Evolutionary conservation across 179 eudicot species (phyloP), one percentile per base, ranked within the genome.

Genomic region (Silene noctiflora): DNA sequence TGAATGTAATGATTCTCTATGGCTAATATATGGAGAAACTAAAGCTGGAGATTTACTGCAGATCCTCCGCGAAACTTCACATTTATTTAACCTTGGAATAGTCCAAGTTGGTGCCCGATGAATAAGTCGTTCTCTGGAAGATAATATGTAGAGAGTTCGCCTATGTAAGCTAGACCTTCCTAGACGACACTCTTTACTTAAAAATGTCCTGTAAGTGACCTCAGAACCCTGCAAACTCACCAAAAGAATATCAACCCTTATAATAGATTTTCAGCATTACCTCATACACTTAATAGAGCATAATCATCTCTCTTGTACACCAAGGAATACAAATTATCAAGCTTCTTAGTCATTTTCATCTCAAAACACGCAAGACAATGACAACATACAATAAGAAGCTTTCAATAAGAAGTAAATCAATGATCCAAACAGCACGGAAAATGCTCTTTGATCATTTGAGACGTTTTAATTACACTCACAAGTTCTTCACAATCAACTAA

Each of bases 221-320:
- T 77, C 88, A 76, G 81, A 71, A 69, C 91, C 88, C 97, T 92
- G 92, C 86, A 87, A 78, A 31, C 46, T 4, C 58, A 61, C 48
- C 60, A 74, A 44, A 75, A 75, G 48, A 22, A 39, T 65, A 65
- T 71, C 14, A 61, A 46, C 62, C 59, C 14, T 3, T 19, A 39
- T 35, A 13, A 21, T 29, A 58, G 67, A 59, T 48, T 69, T 65
- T 9, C 13, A 62, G 22, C 6, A 77, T 19, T 51, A 17, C 31
- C 71, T 56, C 29, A 27, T 27, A 27, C 29, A 27, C 29, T 27
- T 27, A 27, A 27, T 27, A 27, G 29, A 27, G 29, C 29, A 27
- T 27, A 27, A 27, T 27, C n/a, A n/a, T n/a, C n/a, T n/a, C n/a
- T n/a, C 51, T 1, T 22, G 67, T 62, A 24, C 67, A 62, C 33